A percentile compares a stretch with the other conserved stretches of the same genome.
Evolutionary conservation across 441 rosid species (phyloP).

Genomic region (Euphorbia schlechtendalii): DNA sequence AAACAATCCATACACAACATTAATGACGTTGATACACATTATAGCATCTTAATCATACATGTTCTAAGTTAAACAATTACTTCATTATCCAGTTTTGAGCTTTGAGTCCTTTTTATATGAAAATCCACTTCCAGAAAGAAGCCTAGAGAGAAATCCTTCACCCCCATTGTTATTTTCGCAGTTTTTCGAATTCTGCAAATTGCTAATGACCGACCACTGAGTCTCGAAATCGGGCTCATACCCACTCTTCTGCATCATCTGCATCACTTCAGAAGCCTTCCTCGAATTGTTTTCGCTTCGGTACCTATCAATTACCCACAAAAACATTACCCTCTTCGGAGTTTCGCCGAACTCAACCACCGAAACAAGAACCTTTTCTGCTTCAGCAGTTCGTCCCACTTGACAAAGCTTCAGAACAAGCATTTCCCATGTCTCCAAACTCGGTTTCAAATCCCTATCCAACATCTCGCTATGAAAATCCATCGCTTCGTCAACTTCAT

Average conservation of each 20-base stretch:
- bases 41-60: background rate
- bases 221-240: conserved; percentile 60
- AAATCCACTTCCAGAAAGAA: conserved; percentile 66
- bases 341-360: conserved; percentile 45
- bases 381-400: conserved; percentile 39
- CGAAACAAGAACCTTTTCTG: conserved; percentile 44
- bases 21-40: too few relatives aligned
- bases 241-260: conserved; percentile 56
- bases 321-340: conserved; percentile 51
- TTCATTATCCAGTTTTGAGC: conserved; percentile 13
- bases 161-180: conserved; percentile 24
- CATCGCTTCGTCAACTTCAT: conserved; percentile 46
- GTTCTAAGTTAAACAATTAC: background rate
- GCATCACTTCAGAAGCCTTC: conserved; percentile 59
- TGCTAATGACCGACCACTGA: conserved; percentile 78
- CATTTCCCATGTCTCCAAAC: conserved; percentile 39
- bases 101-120: conserved; percentile 22
- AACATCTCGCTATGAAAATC: conserved; percentile 65
- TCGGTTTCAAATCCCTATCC: conserved; percentile 47
- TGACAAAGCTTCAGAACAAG: conserved; percentile 39
- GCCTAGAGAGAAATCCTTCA: conserved; percentile 62
- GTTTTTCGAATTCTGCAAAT: conserved; percentile 35
- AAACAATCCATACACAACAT: too few relatives aligned
- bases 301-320: conserved; percentile 40
- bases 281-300: conserved; percentile 42